A percentile compares a stretch with the other conserved stretches of the same genome.
phyloP scores from a whole-genome alignment of 331 rosid species.

The Pyrus hybrid region DNA sequence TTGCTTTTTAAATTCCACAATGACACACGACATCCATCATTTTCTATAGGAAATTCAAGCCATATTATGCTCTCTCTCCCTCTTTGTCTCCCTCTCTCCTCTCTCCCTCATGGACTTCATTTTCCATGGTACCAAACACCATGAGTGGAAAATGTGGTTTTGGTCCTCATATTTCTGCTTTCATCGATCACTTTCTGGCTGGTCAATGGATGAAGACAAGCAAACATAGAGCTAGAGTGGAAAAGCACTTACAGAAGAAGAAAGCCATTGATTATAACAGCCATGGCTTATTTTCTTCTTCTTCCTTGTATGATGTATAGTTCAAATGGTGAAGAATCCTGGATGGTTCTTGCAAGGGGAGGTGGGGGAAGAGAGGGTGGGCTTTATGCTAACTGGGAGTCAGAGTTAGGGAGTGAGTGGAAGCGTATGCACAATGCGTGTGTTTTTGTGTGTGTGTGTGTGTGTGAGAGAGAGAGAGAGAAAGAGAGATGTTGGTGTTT shows the following conservation, averaged over 20 bases:
- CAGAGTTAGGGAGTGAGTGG: constrained; percentile 6
- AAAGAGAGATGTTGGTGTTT: not conserved
- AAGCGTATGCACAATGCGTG: not conserved
- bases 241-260: constrained; percentile 17
- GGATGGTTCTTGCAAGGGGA: not conserved
- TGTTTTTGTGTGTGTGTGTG: too few species aligned
- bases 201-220: constrained; percentile 53
- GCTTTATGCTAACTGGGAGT: not conserved
- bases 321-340: not conserved
- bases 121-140: constrained; percentile 63
- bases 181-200: constrained; percentile 26
- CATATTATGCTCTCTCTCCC: too few species aligned
- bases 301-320: not conserved
- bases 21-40: not conserved
- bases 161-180: constrained; percentile 43
- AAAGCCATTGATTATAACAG: constrained; percentile 28
- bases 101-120: not conserved
- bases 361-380: constrained; percentile 9
- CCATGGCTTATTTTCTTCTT: constrained; percentile 26
- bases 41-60: not conserved
- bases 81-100: too few species aligned
- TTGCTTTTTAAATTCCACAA: not conserved
- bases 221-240: constrained; percentile 29
- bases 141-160: constrained; percentile 25
- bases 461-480: not conserved